Base-by-base conservation (phyloP, 2,329 filamentous ascomycete genomes). In the Teratosphaeria gauchensis region DNA sequence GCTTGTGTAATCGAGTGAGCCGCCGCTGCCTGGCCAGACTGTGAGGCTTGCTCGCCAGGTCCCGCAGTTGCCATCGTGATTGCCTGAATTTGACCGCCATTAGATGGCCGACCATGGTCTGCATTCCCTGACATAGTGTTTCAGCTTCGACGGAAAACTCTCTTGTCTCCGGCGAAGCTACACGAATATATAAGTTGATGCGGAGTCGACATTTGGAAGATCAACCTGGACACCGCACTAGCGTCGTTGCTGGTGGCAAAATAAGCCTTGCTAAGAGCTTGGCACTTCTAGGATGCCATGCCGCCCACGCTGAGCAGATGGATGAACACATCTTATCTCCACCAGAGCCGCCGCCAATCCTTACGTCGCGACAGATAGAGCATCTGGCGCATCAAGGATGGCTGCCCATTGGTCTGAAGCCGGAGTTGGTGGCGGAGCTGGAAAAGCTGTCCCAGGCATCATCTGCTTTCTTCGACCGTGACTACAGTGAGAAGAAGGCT, bases 311-410 rank as follows among this genome's bases (percentile, higher is more conserved):
- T 11, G n/a, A 3, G 4, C 19, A 11, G 42, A 48, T 19, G n/a
- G 24, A 53, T n/a, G 11, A 53, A 16, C 21, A 31, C 21, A 31
- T 31, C 21, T 14, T 9, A 7, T 35, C 55, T 48, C 55, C 55
- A 56, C 5, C 19, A 24, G 64, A 63, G n/a, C 68, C 61, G 14
- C 61, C 61, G 35, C 55, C 61, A 16, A 21, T 61, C 8, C 55
- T 63, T 9, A n/a, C 42, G 12, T 28, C 53, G 21, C 51, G 58
- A 24, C 31, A 61, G 53, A 56, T 61, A 9, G 14, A 46, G 19
- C 61, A 63, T 31, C 28, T 63, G 30, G 59, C 59, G 16, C 32
- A 42, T 38, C 48, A 55, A n/a, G 61, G 56, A 54, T 63, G 61
- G 61, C 51, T 63, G 28, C 24, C 59, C 28, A 21, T 63, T 30